Percentiles rank a stretch among this genome's conserved stretches.
Evolutionary conservation across 305 asterid genomes (phyloP).

Genomic region (Plantago coronopus): DNA sequence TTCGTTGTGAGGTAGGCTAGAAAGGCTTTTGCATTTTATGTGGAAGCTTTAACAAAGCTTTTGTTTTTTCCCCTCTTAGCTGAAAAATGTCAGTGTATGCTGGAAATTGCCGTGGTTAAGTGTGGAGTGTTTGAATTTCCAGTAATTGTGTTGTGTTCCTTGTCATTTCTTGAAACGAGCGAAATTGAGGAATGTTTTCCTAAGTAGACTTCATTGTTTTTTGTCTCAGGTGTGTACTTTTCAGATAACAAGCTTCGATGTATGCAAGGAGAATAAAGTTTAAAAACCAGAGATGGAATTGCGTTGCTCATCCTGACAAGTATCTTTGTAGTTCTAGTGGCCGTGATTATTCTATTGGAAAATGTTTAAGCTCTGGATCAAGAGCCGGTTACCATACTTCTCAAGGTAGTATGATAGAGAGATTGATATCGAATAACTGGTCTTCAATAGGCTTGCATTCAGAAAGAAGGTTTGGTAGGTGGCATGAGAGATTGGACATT

Average conservation of each 20-base stretch:
- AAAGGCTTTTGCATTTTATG: no score
- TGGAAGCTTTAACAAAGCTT: no score
- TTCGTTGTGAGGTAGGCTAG: no score
- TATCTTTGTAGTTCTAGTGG: constrained; percentile 33
- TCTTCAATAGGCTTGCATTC: constrained; percentile 32
- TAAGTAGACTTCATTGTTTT: constrained; percentile 22
- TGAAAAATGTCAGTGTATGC: no score
- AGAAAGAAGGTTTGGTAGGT: constrained; percentile 37
- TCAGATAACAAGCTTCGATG: constrained; percentile 47
- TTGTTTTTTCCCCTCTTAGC: no score
- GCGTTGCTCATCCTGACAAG: constrained; percentile 42
- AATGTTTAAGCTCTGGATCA: constrained; percentile 34
- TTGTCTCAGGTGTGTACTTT: constrained; percentile 26
- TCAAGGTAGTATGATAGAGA: constrained; percentile 41
- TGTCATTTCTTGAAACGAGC: constrained; percentile 11
- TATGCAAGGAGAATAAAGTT: constrained; percentile 59
- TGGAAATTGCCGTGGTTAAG: no score
- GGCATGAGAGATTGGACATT: constrained; percentile 36
- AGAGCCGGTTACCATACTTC: constrained; percentile 25
- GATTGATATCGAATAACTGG: constrained; percentile 37
- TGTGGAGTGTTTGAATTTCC: no score
- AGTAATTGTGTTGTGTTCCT: background rate
- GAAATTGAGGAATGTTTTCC: constrained; percentile 4
- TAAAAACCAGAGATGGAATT: constrained; percentile 49
- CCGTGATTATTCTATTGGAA: constrained; percentile 40